Base-by-base conservation (phyloP, 2,329 filamentous ascomycete genomes). In the Ceratocystis cacaofunesta region DNA sequence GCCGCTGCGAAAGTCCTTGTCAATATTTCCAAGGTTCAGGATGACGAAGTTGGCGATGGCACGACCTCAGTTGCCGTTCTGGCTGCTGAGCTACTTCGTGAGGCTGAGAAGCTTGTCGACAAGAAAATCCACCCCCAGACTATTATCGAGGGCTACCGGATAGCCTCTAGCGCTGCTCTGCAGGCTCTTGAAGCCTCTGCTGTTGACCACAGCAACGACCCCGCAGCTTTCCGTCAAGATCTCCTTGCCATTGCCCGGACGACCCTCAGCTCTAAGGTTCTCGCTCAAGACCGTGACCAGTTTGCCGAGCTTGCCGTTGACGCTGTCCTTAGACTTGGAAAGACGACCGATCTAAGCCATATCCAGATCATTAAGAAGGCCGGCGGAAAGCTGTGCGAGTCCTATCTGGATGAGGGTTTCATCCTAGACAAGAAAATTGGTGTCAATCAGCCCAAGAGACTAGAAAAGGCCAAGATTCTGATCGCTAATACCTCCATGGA, bases 301-400 rank as follows among this genome's bases (percentile, higher is more conserved):
- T 99, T 99, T 73, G 85, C 94, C 66, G 83, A 87, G 74, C 83
- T 99, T 61, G 94, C 94, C 19, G 89, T 89, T 69, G 92, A 97
- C 71, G 94, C 94, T 46, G 89, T 99, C 2, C 81, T 97, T 67
- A 85, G 95, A 69, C 82, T 99, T 73, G 90, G 90, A 76, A 89
- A 89, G 66, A 95, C 91, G 1, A 90, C 89, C 66, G 94, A 99
- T 75, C 85, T 99, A 65, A 96, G 89, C 75, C 92, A 97, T 74
- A 99, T 99, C 70, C 94, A 99, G 77, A 92, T 99, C 73, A 99
- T 99, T 80, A 99, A 99, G 82, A 99, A 99, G 82, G 88, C 92
- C 1, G 94, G 94, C 71, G 94, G 94, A 71, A 99, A 97, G 82
- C 85, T 99, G 67, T 94, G 86, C 75, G 94, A 99, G 75, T 97